Percentiles rank a stretch among this genome's conserved stretches.
These are phyloP conservation scores for Vitis riparia DNA, from an alignment of 164 flowering plant species.

Conservation along the genomic window DNA sequence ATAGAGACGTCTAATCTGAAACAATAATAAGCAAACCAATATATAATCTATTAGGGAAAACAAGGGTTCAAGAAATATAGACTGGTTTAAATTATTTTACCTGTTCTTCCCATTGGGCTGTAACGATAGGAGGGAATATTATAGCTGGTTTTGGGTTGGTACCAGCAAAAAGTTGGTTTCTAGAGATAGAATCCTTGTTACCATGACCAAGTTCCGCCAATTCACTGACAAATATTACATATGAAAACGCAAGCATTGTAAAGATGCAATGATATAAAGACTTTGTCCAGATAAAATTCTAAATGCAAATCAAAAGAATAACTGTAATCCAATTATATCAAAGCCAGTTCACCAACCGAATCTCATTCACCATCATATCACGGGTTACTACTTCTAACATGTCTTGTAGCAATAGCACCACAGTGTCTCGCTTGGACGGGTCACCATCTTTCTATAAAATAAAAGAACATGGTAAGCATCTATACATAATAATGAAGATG, in stretches of 20 bases:
- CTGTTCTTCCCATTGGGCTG: constrained; percentile 99
- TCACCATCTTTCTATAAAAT: constrained; percentile 78
- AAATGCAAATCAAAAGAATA: too few relatives aligned
- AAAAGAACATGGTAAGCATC: constrained; percentile 3
- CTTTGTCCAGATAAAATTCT: too few relatives aligned
- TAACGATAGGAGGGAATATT: constrained; percentile 69
- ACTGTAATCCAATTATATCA: neutral
- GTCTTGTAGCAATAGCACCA: constrained; percentile 87
- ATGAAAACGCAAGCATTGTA: constrained; percentile 8
- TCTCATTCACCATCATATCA: constrained; percentile 98
- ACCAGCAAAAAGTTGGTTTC: constrained; percentile 88
- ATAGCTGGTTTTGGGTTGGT: constrained; percentile 73
- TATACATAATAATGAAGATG: neutral
- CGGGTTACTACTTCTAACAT: constrained; percentile 97
- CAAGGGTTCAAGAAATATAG: neutral
- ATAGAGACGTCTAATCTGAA: constrained; percentile 56
- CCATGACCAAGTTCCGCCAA: constrained; percentile 81
- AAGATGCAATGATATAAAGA: too few relatives aligned
- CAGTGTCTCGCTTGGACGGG: constrained; percentile 53
- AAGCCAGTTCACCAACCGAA: constrained; percentile 53
- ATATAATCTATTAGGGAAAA: neutral
- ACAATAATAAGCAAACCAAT: constrained; percentile 1
- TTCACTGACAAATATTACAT: constrained; percentile 53
- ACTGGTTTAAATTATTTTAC: constrained; percentile 21
- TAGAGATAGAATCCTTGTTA: constrained; percentile 70